Conservation (phyloP, 805 yeast species). For the Brettanomyces bruxellensis region DNA sequence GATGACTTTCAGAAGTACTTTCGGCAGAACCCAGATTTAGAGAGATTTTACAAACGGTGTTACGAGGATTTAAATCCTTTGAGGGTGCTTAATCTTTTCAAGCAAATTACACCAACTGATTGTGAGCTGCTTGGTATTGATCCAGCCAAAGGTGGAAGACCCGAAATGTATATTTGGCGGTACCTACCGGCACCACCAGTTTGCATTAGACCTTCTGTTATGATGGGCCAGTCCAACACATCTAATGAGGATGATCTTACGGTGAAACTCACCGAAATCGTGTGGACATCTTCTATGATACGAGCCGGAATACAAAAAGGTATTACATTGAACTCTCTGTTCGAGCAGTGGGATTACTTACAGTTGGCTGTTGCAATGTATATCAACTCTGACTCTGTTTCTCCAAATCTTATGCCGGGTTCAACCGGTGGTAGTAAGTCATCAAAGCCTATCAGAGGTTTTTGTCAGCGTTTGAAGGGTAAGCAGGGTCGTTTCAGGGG, state of each 20-base stretch:
- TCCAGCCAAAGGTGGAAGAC: constrained; percentile 80
- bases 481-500: constrained; percentile 99
- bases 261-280: constrained; percentile 91
- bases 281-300: constrained; percentile 91
- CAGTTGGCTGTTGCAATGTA: constrained; percentile 96
- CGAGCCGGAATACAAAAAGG: constrained; percentile 95
- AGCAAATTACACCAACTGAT: constrained; percentile 76
- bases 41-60: constrained; percentile 76
- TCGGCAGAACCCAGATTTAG: constrained; percentile 75
- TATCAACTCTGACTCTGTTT: constrained; percentile 90
- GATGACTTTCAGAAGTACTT: constrained; percentile 73
- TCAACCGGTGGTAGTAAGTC: constrained; percentile 42
- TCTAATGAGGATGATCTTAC: constrained; percentile 97
- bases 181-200: constrained; percentile 98
- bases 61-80: constrained; percentile 92
- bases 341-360: constrained; percentile 98
- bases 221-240: constrained; percentile 81
- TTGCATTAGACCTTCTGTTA: constrained; percentile 94
- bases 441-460: constrained; percentile 81
- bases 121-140: constrained; percentile 91
- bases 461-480: constrained; percentile 96
- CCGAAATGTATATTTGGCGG: constrained; percentile 95
- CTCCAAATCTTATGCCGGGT: constrained; percentile 62
- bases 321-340: constrained; percentile 80
- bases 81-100: constrained; percentile 78